A percentile compares a stretch with the other conserved stretches of the same genome.
Evolutionary conservation across 306 rosid species (phyloP).

Genomic region (Begonia fuchsioides): DNA sequence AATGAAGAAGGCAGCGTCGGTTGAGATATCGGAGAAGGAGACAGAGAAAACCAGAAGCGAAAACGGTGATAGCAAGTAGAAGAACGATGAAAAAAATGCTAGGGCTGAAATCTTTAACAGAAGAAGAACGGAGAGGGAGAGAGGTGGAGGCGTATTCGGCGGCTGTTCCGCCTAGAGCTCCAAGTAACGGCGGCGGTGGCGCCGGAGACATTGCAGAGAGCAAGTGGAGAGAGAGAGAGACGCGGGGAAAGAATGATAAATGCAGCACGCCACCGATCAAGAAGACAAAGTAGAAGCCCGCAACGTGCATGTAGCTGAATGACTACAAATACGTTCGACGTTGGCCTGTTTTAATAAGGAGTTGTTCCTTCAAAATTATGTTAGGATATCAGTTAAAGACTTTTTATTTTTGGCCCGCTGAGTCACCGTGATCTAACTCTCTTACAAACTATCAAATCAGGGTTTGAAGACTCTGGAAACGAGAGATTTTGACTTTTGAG

Average conservation of each 20-base stretch:
- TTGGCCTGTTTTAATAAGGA: too few species aligned
- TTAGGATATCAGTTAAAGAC: too few species aligned
- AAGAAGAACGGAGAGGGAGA: conserved; percentile 7
- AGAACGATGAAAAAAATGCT: conserved; percentile 9
- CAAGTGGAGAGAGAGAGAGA: conserved; percentile 1
- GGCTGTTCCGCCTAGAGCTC: not conserved
- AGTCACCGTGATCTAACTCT: too few species aligned
- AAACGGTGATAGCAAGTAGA: conserved; percentile 3
- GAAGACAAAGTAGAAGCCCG: not conserved
- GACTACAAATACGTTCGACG: too few species aligned
- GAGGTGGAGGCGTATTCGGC: conserved; percentile 3
- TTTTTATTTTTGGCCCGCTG: too few species aligned
- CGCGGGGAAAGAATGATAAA: conserved; percentile 1
- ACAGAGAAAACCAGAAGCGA: conserved; percentile 8
- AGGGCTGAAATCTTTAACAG: conserved; percentile 3
- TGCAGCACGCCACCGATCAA: not conserved
- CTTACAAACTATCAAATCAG: too few species aligned
- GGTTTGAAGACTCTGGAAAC: too few species aligned
- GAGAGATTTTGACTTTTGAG: too few species aligned
- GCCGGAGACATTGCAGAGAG: conserved; percentile 1
- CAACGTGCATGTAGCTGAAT: too few species aligned
- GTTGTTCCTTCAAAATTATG: too few species aligned
- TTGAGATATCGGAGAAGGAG: conserved; percentile 7
- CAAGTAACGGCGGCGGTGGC: conserved; percentile 7
- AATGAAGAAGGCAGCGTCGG: conserved; percentile 10